A percentile compares a stretch with the other conserved stretches of the same genome.
These are phyloP conservation scores for Discostella stelligera DNA, from an alignment of 352 stramenopile genomes.

Conservation along the genomic window DNA sequence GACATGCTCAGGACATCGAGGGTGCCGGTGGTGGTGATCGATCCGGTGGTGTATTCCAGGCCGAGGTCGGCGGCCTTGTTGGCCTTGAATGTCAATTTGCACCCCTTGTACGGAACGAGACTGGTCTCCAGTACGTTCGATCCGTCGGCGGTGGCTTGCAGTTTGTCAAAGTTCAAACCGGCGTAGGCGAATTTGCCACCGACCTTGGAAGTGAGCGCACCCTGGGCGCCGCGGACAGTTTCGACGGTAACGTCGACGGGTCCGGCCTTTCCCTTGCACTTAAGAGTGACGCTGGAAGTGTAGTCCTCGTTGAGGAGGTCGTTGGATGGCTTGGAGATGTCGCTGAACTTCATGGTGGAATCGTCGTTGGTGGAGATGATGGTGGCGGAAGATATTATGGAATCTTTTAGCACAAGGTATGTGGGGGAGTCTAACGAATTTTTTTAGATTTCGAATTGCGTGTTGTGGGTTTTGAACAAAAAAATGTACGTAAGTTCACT, in stretches of 20 bases:
- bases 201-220: conserved; percentile 78
- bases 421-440: too few relatives aligned
- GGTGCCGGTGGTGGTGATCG: conserved; percentile 65
- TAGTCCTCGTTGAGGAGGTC: conserved; percentile 82
- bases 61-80: conserved; percentile 79
- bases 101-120: conserved; percentile 59
- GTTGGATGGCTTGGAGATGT: conserved; percentile 72
- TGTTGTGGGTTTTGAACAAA: conserved; percentile 9
- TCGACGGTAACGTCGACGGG: conserved; percentile 80
- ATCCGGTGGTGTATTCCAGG: conserved; percentile 77
- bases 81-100: conserved; percentile 81
- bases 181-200: conserved; percentile 79
- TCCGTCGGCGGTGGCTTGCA: conserved; percentile 74
- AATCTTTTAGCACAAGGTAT: not conserved
- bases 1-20: conserved; percentile 79
- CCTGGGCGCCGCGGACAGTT: conserved; percentile 58
- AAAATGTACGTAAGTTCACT: not conserved
- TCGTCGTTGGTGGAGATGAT: not conserved
- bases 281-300: conserved; percentile 70
- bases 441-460: too few relatives aligned
- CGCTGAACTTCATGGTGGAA: conserved; percentile 78
- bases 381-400: not conserved
- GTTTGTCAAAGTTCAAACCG: conserved; percentile 81
- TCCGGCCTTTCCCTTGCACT: conserved; percentile 78
- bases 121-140: conserved; percentile 79